Evolutionary conservation across 495 filamentous ascomycete genomes (phyloP).

Genomic region (Penicillium malachiteum): DNA sequence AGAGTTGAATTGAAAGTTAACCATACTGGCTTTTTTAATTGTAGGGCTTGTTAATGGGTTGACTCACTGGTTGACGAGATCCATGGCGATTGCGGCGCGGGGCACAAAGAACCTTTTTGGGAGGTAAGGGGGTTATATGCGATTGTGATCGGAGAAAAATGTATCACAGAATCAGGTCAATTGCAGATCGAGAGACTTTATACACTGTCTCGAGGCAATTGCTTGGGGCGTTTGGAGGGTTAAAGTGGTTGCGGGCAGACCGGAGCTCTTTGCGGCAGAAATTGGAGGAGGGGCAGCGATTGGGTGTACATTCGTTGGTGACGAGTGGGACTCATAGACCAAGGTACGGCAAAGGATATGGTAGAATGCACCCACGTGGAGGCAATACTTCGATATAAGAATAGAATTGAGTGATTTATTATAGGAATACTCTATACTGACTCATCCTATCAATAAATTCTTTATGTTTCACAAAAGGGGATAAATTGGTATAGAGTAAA

Average conservation of each 20-base stretch:
- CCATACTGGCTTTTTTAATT: not conserved
- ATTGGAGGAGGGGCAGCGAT: constrained; percentile 32
- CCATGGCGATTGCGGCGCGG: constrained; percentile 55
- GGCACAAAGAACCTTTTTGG: constrained; percentile 15
- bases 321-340: constrained; percentile 1
- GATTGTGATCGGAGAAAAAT: not conserved
- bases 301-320: constrained; percentile 8
- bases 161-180: constrained; percentile 6
- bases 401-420: not conserved
- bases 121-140: not conserved
- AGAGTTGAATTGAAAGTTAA: not conserved
- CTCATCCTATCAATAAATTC: not conserved
- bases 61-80: constrained; percentile 83
- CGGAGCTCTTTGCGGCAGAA: constrained; percentile 27
- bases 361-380: constrained; percentile 12
- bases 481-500: too few relatives aligned
- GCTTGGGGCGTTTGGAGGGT: not conserved
- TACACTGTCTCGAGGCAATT: not conserved
- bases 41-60: constrained; percentile 10
- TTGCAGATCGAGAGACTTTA: constrained; percentile 7
- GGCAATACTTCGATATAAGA: not conserved
- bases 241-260: constrained; percentile 9
- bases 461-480: too few relatives aligned
- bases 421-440: not conserved
- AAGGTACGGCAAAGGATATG: constrained; percentile 1